A percentile compares a stretch with the other conserved stretches of the same genome.
These are phyloP conservation scores for Curvularia verruculosa DNA, from an alignment of 2,329 filamentous ascomycete species.

Conservation along the genomic window DNA sequence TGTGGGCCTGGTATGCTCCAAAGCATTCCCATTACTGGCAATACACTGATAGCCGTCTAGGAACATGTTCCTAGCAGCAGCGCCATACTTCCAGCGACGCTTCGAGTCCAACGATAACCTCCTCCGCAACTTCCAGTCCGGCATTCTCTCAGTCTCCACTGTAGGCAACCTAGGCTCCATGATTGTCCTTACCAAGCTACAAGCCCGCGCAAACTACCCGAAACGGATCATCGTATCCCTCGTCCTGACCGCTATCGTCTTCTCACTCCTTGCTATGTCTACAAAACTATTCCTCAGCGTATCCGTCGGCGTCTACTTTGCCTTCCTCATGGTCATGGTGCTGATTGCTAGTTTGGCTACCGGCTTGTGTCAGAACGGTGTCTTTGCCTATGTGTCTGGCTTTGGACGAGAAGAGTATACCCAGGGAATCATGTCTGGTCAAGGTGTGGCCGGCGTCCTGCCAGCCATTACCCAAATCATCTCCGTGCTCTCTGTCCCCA, in stretches of 20 bases:
- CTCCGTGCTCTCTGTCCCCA: slow-evolving; percentile 72
- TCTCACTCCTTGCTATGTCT: slow-evolving; percentile 78
- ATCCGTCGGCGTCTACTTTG: slow-evolving; percentile 72
- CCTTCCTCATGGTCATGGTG: slow-evolving; percentile 82
- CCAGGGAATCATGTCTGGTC: slow-evolving; percentile 94
- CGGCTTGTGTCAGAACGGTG: slow-evolving; percentile 88
- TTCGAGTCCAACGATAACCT: slow-evolving; percentile 75
- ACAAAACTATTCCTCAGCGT: slow-evolving; percentile 71
- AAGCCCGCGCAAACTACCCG: slow-evolving; percentile 84
- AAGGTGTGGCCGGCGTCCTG: slow-evolving; percentile 88
- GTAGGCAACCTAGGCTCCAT: slow-evolving; percentile 79
- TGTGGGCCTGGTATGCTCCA: slow-evolving; percentile 85
- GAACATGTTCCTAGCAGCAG: slow-evolving; percentile 98
- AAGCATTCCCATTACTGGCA: neutral
- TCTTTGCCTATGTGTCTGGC: slow-evolving; percentile 87
- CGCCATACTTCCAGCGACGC: slow-evolving; percentile 87
- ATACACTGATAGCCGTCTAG: slow-evolving; percentile 54
- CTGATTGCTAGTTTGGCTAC: slow-evolving; percentile 78
- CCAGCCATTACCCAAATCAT: slow-evolving; percentile 86
- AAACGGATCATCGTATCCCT: slow-evolving; percentile 82
- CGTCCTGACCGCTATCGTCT: slow-evolving; percentile 76
- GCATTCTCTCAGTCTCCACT: slow-evolving; percentile 85
- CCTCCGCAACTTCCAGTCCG: slow-evolving; percentile 82
- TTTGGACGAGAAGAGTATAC: slow-evolving; percentile 89
- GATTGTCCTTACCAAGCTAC: slow-evolving; percentile 77